Percentiles rank a stretch among this genome's conserved stretches.
Evolutionary conservation across 257 asterid genomes (phyloP).

Genomic region (Solanum bulbocastanum): DNA sequence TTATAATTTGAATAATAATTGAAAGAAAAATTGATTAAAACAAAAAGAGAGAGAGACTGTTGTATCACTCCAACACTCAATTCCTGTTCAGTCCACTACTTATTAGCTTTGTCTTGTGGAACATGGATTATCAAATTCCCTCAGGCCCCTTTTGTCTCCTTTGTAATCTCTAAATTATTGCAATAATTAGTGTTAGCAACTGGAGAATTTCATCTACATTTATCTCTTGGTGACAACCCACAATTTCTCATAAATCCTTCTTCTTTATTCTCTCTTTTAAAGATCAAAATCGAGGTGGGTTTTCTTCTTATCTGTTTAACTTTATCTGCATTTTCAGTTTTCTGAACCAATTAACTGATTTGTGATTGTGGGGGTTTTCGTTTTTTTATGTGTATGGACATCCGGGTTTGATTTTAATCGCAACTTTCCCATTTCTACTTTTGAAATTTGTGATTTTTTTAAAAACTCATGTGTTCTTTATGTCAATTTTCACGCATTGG

Average conservation of each 20-base stretch:
- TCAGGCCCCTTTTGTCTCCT: background rate
- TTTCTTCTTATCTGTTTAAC: background rate
- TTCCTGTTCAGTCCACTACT: background rate
- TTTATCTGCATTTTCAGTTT: background rate
- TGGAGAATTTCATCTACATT: background rate
- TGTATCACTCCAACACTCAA: background rate
- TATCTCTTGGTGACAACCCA: background rate
- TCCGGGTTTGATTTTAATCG: background rate
- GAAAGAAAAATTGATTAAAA: background rate
- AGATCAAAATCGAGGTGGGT: background rate
- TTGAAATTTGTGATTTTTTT: background rate
- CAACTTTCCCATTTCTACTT: background rate
- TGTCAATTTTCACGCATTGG: background rate
- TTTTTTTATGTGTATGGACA: background rate
- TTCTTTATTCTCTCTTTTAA: background rate
- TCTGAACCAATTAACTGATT: background rate
- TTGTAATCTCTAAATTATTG: background rate
- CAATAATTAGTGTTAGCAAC: background rate
- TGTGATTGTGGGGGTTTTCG: background rate
- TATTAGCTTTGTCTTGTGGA: background rate
- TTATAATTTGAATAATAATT: background rate
- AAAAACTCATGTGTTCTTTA: background rate
- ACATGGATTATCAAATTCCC: background rate
- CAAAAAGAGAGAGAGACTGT: background rate
- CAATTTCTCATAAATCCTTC: background rate